Evolutionary conservation across 2,329 filamentous ascomycete genomes (phyloP), one percentile per base, ranked within the genome.

Genomic region (Amylocarpus encephaloides): DNA sequence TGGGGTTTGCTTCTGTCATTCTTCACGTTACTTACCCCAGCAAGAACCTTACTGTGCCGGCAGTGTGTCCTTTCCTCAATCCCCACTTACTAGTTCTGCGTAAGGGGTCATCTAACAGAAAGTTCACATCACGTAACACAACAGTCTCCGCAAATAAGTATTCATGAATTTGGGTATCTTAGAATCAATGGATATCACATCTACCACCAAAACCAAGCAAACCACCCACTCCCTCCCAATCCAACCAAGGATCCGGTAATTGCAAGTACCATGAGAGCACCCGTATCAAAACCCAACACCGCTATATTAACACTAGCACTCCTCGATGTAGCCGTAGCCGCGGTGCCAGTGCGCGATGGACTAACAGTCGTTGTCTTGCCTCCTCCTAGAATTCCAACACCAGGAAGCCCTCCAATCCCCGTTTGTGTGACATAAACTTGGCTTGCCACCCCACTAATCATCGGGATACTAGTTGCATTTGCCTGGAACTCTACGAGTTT

Each of bases 401-500:
- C 51, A 7, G 47, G 43, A 6, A 50, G 11, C 3, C 30, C 19
- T 40, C 34, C 46, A n/a, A 29, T 46, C 9, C 41, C 46, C 35
- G 51, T 48, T 19, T 36, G 47, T 1, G 41, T 45, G 15, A 48
- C 44, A 13, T 10, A 16, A 10, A 44, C 48, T 13, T 29, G 44
- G 12, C 46, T 50, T 13, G 47, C 54, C 10, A 60, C 49, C 11
- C 57, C 56, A 33, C 50, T 60, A 18, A 55, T 49, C n/a, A 42
- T 46, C 9, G 58, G 58, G 10, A 64, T 56, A 2, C 38, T 48
- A 3, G 52, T 56, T 6, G 52, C 51, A 30, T 42, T 52, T 1
- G 53, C 53, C 3, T 46, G 26, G 32, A 63, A 59, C 33, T 61
- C 60, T 1, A 59, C 45, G 6, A 63, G 48, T 11, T 33, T 57